A percentile compares a stretch with the other conserved stretches of the same genome.
Evolutionary conservation across 202 grass and related monocot species (phyloP).

Genomic region (Schoenoplectus tabernaemontani): DNA sequence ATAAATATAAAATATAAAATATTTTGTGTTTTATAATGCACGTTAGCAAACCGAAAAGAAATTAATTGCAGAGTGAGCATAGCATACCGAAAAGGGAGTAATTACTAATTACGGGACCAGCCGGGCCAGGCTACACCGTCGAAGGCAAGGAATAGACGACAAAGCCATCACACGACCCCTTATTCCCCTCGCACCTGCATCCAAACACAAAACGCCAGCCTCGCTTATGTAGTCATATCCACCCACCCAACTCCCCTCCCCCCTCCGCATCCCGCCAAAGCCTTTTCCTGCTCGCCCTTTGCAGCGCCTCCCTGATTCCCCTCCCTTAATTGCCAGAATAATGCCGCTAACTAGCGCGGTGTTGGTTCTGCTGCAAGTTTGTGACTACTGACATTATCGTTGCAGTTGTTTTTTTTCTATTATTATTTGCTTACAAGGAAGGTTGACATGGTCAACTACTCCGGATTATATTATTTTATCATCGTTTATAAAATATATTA

Average conservation of each 20-base stretch:
- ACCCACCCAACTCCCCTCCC: constrained; percentile 28
- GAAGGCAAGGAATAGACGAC: constrained; percentile 56
- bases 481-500: not conserved
- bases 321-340: constrained; percentile 25
- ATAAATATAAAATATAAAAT: no score
- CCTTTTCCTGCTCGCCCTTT: not conserved
- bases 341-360: constrained; percentile 30
- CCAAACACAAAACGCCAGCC: constrained; percentile 67
- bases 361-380: not conserved
- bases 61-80: no score
- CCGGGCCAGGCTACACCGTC: constrained; percentile 18
- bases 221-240: constrained; percentile 60
- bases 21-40: no score
- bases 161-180: constrained; percentile 60
- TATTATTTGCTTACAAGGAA: not conserved
- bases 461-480: not conserved
- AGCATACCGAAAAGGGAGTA: not conserved
- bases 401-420: not conserved
- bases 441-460: not conserved
- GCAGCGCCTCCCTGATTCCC: constrained; percentile 46
- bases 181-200: constrained; percentile 48
- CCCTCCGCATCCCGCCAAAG: not conserved
- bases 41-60: no score
- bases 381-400: constrained; percentile 1
- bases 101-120: not conserved